These are phyloP conservation scores for Anthracocystis panici-leucophaei DNA, from an alignment of 1,284 basidiomycete species.

Conservation along the genomic window DNA sequence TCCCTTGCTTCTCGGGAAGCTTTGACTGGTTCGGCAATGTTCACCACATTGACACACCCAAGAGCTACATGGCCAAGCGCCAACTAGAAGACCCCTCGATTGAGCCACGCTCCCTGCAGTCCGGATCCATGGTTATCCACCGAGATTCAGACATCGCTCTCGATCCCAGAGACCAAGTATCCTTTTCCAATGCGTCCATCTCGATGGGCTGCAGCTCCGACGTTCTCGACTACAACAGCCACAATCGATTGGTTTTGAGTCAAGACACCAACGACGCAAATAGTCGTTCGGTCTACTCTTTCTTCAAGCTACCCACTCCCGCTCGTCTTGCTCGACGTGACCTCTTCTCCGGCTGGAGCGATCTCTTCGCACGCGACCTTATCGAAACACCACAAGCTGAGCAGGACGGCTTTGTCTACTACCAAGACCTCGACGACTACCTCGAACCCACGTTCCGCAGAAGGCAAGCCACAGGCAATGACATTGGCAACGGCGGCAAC, in stretches of 20 bases:
- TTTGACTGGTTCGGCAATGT: slow-evolving; percentile 62
- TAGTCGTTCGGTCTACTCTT: slow-evolving; percentile 51
- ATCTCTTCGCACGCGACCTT: slow-evolving; percentile 24
- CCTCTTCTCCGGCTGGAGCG: slow-evolving; percentile 44
- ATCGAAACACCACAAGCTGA: slow-evolving; percentile 26
- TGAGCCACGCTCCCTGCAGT: slow-evolving; percentile 31
- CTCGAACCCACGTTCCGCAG: slow-evolving; percentile 41
- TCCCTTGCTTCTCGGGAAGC: slow-evolving; percentile 55
- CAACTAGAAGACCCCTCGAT: slow-evolving; percentile 35
- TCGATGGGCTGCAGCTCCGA: slow-evolving; percentile 50
- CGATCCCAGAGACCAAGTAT: slow-evolving; percentile 21
- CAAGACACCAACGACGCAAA: slow-evolving; percentile 50
- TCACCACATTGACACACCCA: slow-evolving; percentile 51
- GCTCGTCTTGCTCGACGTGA: slow-evolving; percentile 41
- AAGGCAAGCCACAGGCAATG: slow-evolving; percentile 71
- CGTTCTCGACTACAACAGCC: slow-evolving; percentile 53
- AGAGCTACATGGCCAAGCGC: slow-evolving; percentile 45
- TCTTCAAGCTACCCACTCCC: slow-evolving; percentile 53
- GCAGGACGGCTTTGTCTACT: slow-evolving; percentile 38
- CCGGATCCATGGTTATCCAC: slow-evolving; percentile 48
- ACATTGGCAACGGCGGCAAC: slow-evolving; percentile 82
- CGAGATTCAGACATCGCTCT: slow-evolving; percentile 56
- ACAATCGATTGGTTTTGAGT: slow-evolving; percentile 52
- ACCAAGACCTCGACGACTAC: slow-evolving; percentile 40
- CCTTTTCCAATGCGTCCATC: slow-evolving; percentile 7